These are phyloP conservation scores for Panellus pusillus DNA, from an alignment of 768 basidiomycete genomes.

Conservation along the genomic window DNA sequence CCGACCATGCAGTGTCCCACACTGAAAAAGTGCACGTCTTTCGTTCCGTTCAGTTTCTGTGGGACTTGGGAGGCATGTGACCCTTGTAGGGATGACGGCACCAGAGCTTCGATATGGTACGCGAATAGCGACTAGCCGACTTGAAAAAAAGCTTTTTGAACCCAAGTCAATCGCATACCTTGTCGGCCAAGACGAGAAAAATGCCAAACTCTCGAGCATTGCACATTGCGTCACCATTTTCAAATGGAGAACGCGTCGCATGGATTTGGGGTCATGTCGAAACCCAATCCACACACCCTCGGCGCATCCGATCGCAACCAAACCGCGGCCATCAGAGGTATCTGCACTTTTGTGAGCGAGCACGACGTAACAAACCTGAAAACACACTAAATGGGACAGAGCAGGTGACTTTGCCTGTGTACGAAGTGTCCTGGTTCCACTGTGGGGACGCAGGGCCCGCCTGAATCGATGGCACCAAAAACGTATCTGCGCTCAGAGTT, in stretches of 20 bases:
- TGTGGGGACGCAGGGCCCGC: slow-evolving; percentile 46
- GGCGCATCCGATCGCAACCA: slow-evolving; percentile 92
- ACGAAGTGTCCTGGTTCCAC: slow-evolving; percentile 69
- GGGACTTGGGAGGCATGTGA: slow-evolving; percentile 74
- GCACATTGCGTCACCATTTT: slow-evolving; percentile 95
- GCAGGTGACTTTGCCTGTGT: slow-evolving; percentile 89
- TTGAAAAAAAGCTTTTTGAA: not conserved
- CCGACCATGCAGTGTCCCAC: slow-evolving; percentile 81
- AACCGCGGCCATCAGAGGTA: slow-evolving; percentile 79
- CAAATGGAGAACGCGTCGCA: slow-evolving; percentile 90
- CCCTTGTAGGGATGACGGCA: slow-evolving; percentile 78
- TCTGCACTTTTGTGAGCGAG: slow-evolving; percentile 40
- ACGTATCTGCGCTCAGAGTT: slow-evolving; percentile 86
- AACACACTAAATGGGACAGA: slow-evolving; percentile 88
- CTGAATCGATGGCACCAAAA: slow-evolving; percentile 69
- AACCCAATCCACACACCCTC: slow-evolving; percentile 99
- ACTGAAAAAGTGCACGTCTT: slow-evolving; percentile 91
- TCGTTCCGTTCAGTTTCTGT: slow-evolving; percentile 80
- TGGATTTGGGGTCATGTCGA: slow-evolving; percentile 83
- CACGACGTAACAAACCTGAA: not conserved
- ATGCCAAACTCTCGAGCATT: slow-evolving; percentile 96
- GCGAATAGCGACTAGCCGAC: slow-evolving; percentile 74
- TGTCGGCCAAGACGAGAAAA: slow-evolving; percentile 93
- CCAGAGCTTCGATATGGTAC: slow-evolving; percentile 94
- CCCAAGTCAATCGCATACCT: slow-evolving; percentile 41